A percentile compares a stretch with the other conserved stretches of the same genome.
phyloP scores from a whole-genome alignment of 768 basidiomycete genomes.

The Auricularia sp. region DNA sequence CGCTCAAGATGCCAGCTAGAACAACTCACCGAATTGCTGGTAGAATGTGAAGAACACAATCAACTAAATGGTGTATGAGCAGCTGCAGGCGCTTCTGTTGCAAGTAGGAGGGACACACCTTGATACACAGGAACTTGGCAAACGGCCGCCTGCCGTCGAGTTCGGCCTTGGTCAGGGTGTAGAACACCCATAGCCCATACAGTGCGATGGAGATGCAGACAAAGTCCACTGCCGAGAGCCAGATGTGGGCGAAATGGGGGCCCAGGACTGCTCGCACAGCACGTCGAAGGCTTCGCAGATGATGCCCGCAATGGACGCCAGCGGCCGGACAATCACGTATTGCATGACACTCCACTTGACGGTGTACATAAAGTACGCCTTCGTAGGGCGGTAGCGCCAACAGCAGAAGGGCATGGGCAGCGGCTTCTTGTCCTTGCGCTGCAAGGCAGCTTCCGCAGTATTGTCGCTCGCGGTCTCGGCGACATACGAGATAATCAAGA shows the following conservation, averaged over 20 bases:
- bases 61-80: constrained; percentile 19
- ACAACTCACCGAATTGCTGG: constrained; percentile 56
- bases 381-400: constrained; percentile 74
- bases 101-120: constrained; percentile 22
- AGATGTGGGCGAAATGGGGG: constrained; percentile 55
- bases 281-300: constrained; percentile 61
- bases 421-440: constrained; percentile 66
- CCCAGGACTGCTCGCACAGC: constrained; percentile 59
- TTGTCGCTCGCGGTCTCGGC: constrained; percentile 57
- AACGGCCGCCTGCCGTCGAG: constrained; percentile 67
- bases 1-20: neutral
- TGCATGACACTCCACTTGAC: constrained; percentile 78
- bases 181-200: constrained; percentile 79
- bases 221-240: constrained; percentile 45
- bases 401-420: constrained; percentile 78
- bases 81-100: neutral
- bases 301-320: constrained; percentile 65
- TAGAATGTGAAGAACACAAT: constrained; percentile 88
- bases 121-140: constrained; percentile 80
- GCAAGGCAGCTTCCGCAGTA: constrained; percentile 55
- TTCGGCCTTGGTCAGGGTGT: constrained; percentile 71
- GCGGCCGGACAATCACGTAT: constrained; percentile 70
- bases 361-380: constrained; percentile 69
- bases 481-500: constrained; percentile 79
- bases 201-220: constrained; percentile 43